These are phyloP conservation scores for Scedosporium aurantiacum DNA, from an alignment of 2,329 filamentous ascomycete genomes.

Conservation along the genomic window DNA sequence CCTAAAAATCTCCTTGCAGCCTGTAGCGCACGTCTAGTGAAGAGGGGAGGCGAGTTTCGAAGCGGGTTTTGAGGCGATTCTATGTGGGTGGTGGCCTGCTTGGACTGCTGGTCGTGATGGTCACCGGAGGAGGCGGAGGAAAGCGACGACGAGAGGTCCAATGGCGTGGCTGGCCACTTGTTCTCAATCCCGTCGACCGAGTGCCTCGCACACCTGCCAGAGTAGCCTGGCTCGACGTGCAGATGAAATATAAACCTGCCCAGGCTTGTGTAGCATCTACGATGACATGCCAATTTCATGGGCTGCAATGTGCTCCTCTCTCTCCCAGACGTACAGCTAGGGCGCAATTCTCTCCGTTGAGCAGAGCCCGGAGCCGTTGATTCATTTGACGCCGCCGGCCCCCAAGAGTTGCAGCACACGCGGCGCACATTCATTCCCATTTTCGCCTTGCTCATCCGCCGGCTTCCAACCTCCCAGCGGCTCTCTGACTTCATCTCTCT, in stretches of 20 bases:
- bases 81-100: neutral
- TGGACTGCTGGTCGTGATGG: too few species aligned
- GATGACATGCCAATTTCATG: neutral
- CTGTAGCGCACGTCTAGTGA: neutral
- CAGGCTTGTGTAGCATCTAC: neutral
- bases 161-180: too few species aligned
- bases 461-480: neutral
- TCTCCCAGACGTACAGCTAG: neutral
- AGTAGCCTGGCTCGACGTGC: too few species aligned
- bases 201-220: too few species aligned
- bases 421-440: neutral
- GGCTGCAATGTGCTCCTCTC: neutral
- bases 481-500: neutral
- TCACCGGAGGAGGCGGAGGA: too few species aligned
- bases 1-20: neutral
- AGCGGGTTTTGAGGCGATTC: neutral
- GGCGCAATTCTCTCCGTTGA: neutral
- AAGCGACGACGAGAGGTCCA: too few species aligned
- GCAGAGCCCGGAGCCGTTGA: neutral
- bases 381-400: neutral
- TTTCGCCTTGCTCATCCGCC: neutral
- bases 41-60: neutral
- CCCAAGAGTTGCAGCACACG: neutral
- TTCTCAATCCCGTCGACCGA: too few species aligned
- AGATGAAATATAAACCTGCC: neutral